phyloP scores from a whole-genome alignment of 2,329 filamentous ascomycete genomes.

The Trichoderma semiorbis region DNA sequence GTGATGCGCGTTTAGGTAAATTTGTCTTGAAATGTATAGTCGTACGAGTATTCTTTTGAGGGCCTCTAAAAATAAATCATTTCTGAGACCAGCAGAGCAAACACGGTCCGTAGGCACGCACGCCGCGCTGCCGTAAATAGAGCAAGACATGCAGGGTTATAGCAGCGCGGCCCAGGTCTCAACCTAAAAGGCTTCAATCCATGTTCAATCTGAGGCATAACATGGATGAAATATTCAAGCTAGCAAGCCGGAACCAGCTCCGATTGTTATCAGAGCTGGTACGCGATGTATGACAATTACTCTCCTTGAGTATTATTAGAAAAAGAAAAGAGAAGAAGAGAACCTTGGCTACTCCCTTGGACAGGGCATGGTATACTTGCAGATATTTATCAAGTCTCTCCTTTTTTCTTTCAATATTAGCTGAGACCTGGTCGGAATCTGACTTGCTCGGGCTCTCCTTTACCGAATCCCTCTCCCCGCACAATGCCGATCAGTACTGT shows the following conservation, averaged over 20 bases:
- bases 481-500: background rate
- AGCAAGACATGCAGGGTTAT: constrained; percentile 5
- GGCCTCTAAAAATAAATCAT: background rate
- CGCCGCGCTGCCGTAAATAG: background rate
- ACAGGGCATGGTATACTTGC: background rate
- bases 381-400: background rate
- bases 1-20: background rate
- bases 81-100: background rate
- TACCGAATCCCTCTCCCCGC: background rate
- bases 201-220: background rate
- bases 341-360: background rate
- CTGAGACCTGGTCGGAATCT: background rate
- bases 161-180: background rate
- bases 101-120: background rate
- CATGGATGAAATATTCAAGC: background rate
- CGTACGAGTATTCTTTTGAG: background rate
- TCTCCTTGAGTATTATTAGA: background rate
- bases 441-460: background rate
- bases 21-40: background rate
- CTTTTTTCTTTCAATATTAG: background rate
- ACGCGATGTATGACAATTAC: background rate
- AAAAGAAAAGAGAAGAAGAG: background rate
- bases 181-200: background rate
- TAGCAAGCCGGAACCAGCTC: background rate
- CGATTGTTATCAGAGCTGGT: background rate